Evolutionary conservation across 345 rosid species (phyloP).

Genomic region (Eucalyptus viminalis): DNA sequence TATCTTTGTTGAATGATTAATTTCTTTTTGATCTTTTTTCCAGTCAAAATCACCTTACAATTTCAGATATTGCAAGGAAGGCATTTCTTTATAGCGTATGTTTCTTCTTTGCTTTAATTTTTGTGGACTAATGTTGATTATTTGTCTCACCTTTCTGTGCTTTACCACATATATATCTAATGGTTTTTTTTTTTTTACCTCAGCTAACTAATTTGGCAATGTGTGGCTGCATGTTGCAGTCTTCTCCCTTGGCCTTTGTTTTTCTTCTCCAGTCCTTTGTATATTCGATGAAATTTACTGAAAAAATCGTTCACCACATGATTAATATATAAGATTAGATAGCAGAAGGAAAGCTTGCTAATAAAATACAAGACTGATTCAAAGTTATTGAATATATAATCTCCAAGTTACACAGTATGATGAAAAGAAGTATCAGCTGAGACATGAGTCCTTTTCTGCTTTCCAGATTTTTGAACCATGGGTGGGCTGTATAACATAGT

Average conservation of each 20-base stretch:
- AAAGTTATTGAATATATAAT: neutral
- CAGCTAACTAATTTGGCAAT: neutral
- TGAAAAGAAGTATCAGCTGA: neutral
- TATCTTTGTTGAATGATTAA: neutral
- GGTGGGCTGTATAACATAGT: neutral
- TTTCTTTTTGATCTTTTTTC: conserved; percentile 8
- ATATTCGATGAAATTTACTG: neutral
- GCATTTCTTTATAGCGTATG: conserved; percentile 97
- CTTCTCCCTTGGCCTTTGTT: neutral
- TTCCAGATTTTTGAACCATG: neutral
- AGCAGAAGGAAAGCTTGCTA: neutral
- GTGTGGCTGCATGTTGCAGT: neutral
- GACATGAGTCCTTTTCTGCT: neutral
- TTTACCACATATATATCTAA: neutral
- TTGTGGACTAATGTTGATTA: neutral
- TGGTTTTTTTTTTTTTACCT: neutral
- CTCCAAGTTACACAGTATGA: neutral
- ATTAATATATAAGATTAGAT: neutral
- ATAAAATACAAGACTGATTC: neutral
- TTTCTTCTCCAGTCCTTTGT: neutral
- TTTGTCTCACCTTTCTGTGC: neutral
- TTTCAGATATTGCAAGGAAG: conserved; percentile 92
- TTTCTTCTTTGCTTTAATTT: neutral
- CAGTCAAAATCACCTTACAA: conserved; percentile 80
- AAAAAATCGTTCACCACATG: neutral